Percentiles rank a stretch among this genome's conserved stretches.
Conservation (phyloP, 2,329 filamentous ascomycete species). For the Pyrenochaeta sp. region DNA sequence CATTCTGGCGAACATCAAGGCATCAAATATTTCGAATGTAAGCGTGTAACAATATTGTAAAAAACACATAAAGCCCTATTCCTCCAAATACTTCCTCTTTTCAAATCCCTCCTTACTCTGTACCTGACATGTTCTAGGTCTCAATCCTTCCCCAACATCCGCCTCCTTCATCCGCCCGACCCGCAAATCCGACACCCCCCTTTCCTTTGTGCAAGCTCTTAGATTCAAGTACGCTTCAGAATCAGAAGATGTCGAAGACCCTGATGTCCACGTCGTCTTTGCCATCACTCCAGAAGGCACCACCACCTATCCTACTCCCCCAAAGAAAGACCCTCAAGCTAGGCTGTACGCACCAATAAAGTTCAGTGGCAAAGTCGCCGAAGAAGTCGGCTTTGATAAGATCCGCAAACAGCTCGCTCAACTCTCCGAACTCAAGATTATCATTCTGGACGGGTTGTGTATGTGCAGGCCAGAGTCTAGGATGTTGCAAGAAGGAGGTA, state of each 20-base stretch:
- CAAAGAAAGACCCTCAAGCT: conserved; percentile 16
- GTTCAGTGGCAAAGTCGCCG: conserved; percentile 82
- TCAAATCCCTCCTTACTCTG: conserved; percentile 11
- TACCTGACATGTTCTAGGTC: conserved; percentile 58
- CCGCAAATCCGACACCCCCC: conserved; percentile 71
- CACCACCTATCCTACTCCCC: not conserved
- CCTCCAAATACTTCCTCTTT: not conserved
- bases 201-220: conserved; percentile 81
- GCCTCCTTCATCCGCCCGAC: conserved; percentile 88
- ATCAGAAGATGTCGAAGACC: conserved; percentile 45
- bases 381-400: conserved; percentile 96
- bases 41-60: conserved; percentile 7
- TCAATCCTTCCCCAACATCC: conserved; percentile 70
- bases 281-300: conserved; percentile 26
- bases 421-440: conserved; percentile 78
- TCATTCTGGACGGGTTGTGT: conserved; percentile 80
- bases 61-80: not conserved
- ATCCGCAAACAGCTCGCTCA: conserved; percentile 81
- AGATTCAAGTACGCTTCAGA: conserved; percentile 80
- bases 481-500: conserved; percentile 16
- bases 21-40: conserved; percentile 84
- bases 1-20: conserved; percentile 86
- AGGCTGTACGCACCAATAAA: conserved; percentile 64
- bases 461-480: conserved; percentile 58
- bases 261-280: conserved; percentile 42